phyloP scores from a whole-genome alignment of 164 flowering plant species.

The Magnolia changhungtana region DNA sequence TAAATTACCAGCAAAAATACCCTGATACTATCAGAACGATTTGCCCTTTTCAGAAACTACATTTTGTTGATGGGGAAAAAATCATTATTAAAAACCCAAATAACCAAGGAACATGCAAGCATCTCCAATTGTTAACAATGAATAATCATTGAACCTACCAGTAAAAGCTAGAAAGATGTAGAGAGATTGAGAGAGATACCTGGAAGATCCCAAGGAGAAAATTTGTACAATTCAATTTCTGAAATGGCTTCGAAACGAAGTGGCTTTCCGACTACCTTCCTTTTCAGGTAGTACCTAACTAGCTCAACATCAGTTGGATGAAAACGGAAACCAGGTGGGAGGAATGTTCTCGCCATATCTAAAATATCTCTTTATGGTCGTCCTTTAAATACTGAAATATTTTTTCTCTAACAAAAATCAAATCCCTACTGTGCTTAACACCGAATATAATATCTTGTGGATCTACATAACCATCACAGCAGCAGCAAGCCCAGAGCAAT shows the following conservation, averaged over 20 bases:
- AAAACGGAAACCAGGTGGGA: conserved; percentile 86
- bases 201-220: conserved; percentile 82
- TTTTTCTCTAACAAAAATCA: background rate
- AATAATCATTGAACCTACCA: background rate
- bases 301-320: conserved; percentile 85
- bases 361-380: background rate
- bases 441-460: background rate
- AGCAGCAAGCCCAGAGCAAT: background rate
- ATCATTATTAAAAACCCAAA: background rate
- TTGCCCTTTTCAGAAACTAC: background rate
- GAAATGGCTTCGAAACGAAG: conserved; percentile 39
- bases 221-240: conserved; percentile 67
- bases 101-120: background rate
- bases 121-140: background rate
- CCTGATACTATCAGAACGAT: background rate
- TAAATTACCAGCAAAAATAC: background rate
- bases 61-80: background rate
- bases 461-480: background rate
- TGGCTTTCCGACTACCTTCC: conserved; percentile 54
- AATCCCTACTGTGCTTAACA: background rate
- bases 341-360: conserved; percentile 32
- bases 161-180: background rate
- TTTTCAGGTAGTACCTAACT: conserved; percentile 60
- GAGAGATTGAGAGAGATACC: conserved; percentile 32
- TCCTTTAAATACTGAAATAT: background rate